Percentiles rank a stretch among this genome's conserved stretches.
Evolutionary conservation across 768 basidiomycete genomes (phyloP).

Genomic region (Pleurotus giganteus): DNA sequence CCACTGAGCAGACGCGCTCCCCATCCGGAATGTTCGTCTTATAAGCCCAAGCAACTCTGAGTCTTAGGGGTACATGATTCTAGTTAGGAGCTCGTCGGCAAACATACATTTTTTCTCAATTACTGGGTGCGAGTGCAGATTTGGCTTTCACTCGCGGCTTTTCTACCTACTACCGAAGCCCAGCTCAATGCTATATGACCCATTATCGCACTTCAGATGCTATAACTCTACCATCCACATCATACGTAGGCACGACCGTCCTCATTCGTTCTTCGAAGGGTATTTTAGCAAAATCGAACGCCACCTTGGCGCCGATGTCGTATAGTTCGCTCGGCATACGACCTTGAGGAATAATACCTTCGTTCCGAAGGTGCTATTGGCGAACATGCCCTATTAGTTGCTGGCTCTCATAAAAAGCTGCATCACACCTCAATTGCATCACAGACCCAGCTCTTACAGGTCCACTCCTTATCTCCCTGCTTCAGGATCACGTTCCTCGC

Average conservation of each 20-base stretch:
- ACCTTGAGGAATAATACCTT: neutral
- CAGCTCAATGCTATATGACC: neutral
- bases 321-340: neutral
- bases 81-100: no score
- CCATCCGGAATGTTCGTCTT: no score
- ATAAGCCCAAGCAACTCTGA: no score
- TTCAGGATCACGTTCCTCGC: neutral
- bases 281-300: neutral
- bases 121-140: no score
- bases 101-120: no score
- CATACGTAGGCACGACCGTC: neutral
- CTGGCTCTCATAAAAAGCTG: neutral
- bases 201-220: neutral
- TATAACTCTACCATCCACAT: neutral
- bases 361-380: neutral
- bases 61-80: no score
- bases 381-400: neutral
- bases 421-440: neutral
- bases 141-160: no score
- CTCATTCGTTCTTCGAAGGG: neutral
- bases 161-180: no score
- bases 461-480: neutral
- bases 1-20: no score
- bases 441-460: neutral
- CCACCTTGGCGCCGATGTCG: neutral